phyloP scores from a whole-genome alignment of 2,329 filamentous ascomycete species.

The Aspergillus jensenii region DNA sequence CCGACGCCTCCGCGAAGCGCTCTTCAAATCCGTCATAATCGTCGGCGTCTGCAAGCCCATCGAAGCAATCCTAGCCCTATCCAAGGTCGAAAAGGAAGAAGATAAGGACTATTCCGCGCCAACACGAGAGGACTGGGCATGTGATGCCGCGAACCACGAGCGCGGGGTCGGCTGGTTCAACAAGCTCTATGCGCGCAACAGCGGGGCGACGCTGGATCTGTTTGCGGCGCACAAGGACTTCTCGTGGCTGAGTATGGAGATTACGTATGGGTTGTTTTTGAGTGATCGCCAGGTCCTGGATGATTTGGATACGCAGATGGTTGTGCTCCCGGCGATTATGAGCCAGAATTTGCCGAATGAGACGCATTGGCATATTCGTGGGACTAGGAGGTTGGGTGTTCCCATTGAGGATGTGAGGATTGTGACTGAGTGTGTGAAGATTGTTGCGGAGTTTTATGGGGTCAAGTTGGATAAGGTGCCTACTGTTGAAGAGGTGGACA shows the following conservation, averaged over 20 bases:
- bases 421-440: slow-evolving; percentile 32
- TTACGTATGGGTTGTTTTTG: slow-evolving; percentile 63
- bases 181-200: slow-evolving; percentile 57
- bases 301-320: slow-evolving; percentile 45
- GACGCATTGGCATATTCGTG: slow-evolving; percentile 49
- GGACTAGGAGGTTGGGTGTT: slow-evolving; percentile 41
- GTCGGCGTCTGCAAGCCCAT: slow-evolving; percentile 64
- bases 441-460: slow-evolving; percentile 30
- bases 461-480: slow-evolving; percentile 30
- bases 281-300: slow-evolving; percentile 43
- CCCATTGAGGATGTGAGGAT: slow-evolving; percentile 42
- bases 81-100: slow-evolving; percentile 52
- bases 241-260: slow-evolving; percentile 70
- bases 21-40: slow-evolving; percentile 59
- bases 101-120: slow-evolving; percentile 55
- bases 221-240: slow-evolving; percentile 50
- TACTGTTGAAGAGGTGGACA: slow-evolving; percentile 32
- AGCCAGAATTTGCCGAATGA: slow-evolving; percentile 44
- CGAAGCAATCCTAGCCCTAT: slow-evolving; percentile 60
- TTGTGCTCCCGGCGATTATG: slow-evolving; percentile 47
- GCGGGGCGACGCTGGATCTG: slow-evolving; percentile 29
- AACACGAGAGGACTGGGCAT: slow-evolving; percentile 59
- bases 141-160: slow-evolving; percentile 54
- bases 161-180: slow-evolving; percentile 57
- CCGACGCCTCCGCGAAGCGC: slow-evolving; percentile 52